Conservation (phyloP, 768 basidiomycete genomes). For the Lactarius psammicola region DNA sequence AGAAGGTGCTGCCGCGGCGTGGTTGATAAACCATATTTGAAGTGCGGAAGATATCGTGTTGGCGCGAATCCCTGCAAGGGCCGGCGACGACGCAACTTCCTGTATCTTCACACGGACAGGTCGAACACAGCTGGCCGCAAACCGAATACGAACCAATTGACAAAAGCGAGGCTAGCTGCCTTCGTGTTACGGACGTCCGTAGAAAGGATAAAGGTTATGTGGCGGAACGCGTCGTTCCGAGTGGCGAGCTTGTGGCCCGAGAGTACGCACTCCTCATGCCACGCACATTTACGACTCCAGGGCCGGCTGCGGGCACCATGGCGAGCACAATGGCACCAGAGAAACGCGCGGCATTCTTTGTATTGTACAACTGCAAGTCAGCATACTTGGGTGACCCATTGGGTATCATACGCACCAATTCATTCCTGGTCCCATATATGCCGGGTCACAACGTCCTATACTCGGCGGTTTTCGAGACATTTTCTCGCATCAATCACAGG, state of each 20-base stretch:
- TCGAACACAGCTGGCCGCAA: background rate
- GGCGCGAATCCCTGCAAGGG: conserved; percentile 3
- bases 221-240: conserved; percentile 33
- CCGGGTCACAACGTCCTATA: conserved; percentile 29
- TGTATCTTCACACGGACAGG: conserved; percentile 4
- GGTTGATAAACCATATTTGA: background rate
- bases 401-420: conserved; percentile 14
- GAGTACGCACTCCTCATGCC: conserved; percentile 39
- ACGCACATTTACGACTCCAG: background rate
- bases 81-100: conserved; percentile 4
- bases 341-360: conserved; percentile 1
- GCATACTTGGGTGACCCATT: background rate
- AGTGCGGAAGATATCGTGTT: background rate
- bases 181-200: conserved; percentile 9
- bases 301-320: background rate
- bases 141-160: background rate
- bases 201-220: conserved; percentile 36
- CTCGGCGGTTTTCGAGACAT: conserved; percentile 28
- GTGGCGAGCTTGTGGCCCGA: conserved; percentile 37
- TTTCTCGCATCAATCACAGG: conserved; percentile 32
- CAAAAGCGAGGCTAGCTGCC: conserved; percentile 1
- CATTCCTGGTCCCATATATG: conserved; percentile 11
- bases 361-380: background rate
- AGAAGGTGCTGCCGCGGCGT: conserved; percentile 1
- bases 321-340: background rate